Evolutionary conservation across 257 asterid genomes (phyloP).

Genomic region (Solanum sparsipilum): DNA sequence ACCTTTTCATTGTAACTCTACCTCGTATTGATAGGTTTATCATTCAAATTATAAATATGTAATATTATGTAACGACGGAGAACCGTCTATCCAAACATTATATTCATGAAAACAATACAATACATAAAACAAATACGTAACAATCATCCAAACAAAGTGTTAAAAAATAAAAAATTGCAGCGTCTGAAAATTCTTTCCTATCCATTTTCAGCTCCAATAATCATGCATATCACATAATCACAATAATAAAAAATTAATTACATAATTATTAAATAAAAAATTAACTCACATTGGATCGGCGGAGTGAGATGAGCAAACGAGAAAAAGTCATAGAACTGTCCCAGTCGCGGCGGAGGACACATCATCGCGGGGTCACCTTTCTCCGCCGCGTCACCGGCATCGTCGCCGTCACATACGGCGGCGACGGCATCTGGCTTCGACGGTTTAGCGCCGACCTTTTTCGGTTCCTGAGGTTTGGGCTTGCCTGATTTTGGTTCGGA

Average conservation of each 20-base stretch:
- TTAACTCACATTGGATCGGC: slow-evolving; percentile 68
- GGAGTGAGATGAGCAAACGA: slow-evolving; percentile 73
- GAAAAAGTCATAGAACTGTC: slow-evolving; percentile 78
- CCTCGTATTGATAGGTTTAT: no score
- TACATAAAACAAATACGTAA: no score
- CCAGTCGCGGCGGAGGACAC: slow-evolving; percentile 81
- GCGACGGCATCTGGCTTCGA: slow-evolving; percentile 15
- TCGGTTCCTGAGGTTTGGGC: slow-evolving; percentile 24
- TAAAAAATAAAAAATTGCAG: no score
- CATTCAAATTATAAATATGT: no score
- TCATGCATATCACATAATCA: neutral
- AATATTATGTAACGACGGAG: no score
- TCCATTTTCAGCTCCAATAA: no score
- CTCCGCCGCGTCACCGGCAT: slow-evolving; percentile 25
- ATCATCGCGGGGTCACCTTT: slow-evolving; percentile 40
- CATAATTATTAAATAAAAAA: neutral
- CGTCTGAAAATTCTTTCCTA: no score
- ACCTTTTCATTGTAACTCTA: no score
- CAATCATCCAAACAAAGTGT: no score
- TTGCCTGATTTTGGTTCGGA: slow-evolving; percentile 13
- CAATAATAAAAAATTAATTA: neutral
- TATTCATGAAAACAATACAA: no score
- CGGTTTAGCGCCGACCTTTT: slow-evolving; percentile 26
- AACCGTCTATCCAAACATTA: no score
- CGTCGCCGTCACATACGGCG: neutral